Percentiles rank a stretch among this genome's conserved stretches.
These are phyloP conservation scores for Exophiala aquamarina DNA, from an alignment of 2,329 filamentous ascomycete genomes.

Conservation along the genomic window DNA sequence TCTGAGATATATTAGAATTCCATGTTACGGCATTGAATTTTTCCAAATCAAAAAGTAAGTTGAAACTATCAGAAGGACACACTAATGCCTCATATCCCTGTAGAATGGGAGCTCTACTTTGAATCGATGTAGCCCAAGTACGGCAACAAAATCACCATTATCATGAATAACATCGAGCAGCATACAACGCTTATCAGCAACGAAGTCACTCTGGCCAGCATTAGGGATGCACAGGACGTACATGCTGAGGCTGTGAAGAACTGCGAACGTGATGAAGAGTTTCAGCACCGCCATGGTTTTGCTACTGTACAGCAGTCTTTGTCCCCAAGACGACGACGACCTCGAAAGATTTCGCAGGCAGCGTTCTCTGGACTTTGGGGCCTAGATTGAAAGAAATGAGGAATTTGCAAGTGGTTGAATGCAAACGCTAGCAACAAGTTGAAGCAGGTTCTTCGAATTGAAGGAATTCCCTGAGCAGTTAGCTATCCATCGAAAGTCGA, in stretches of 20 bases:
- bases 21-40: conserved; percentile 2
- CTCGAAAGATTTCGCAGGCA: neutral
- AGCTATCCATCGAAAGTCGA: neutral
- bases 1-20: conserved; percentile 2
- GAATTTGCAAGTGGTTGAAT: conserved; percentile 1
- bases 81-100: neutral
- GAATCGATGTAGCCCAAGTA: conserved; percentile 4
- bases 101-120: conserved; percentile 1
- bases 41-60: neutral
- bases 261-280: neutral
- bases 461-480: conserved; percentile 2
- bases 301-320: neutral
- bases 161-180: neutral
- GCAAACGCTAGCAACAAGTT: neutral
- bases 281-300: neutral
- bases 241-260: neutral
- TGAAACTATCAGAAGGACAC: neutral
- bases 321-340: neutral
- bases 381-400: neutral
- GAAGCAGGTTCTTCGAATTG: neutral
- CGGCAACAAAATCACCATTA: conserved; percentile 1
- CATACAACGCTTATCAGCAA: neutral
- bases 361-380: neutral
- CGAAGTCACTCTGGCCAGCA: neutral
- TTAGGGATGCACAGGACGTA: neutral